A percentile compares a stretch with the other conserved stretches of the same genome.
Evolutionary conservation across 352 stramenopile species (phyloP).

Genomic region (Pythium angustatum): DNA sequence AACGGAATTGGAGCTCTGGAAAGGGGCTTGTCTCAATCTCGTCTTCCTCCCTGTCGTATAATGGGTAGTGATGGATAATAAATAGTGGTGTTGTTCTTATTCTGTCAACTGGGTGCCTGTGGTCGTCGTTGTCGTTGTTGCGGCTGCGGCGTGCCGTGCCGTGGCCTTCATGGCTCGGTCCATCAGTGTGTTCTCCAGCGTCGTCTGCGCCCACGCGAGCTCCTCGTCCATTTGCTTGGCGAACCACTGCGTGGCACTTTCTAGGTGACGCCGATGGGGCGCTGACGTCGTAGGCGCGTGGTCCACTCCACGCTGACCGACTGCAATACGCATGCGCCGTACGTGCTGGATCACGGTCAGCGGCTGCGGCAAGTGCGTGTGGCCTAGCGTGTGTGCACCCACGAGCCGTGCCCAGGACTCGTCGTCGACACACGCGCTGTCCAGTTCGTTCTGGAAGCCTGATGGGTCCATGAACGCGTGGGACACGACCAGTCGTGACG

Average conservation of each 20-base stretch:
- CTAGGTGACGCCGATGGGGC: not conserved
- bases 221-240: not conserved
- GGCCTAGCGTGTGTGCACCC: slow-evolving; percentile 4
- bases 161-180: no score
- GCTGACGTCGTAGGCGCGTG: no score
- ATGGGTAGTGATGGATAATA: no score
- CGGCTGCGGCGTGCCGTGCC: not conserved
- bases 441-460: slow-evolving; percentile 17
- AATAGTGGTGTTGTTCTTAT: no score
- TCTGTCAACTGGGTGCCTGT: no score
- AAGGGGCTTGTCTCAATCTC: no score
- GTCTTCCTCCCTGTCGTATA: no score
- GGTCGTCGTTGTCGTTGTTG: not conserved
- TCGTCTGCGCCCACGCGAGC: not conserved
- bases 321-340: not conserved
- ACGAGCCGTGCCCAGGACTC: slow-evolving; percentile 21
- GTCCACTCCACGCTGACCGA: not conserved
- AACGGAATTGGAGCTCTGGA: no score
- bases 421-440: not conserved
- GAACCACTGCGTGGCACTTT: not conserved
- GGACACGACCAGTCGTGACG: slow-evolving; percentile 1
- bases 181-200: slow-evolving; percentile 7
- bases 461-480: not conserved
- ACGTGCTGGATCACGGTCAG: slow-evolving; percentile 24
- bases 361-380: slow-evolving; percentile 9